These are phyloP conservation scores for Punctularia strigosozonata DNA, from an alignment of 768 basidiomycete genomes.

Conservation along the genomic window DNA sequence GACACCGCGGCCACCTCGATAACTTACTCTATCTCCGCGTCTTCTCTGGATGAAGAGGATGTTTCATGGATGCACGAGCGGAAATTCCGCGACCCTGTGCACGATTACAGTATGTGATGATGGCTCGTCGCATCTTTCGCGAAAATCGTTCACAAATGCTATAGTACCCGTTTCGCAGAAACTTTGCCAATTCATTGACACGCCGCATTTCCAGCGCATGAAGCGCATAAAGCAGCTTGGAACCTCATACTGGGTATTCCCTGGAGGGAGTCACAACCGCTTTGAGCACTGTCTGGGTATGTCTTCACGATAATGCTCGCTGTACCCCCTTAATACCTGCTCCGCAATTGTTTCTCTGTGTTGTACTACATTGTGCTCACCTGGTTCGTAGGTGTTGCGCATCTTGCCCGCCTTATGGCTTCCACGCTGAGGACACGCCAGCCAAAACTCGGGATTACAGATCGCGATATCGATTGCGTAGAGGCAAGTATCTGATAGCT, in stretches of 20 bases:
- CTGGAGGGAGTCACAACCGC: slow-evolving; percentile 67
- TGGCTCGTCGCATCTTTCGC: too few relatives aligned
- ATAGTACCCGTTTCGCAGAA: too few relatives aligned
- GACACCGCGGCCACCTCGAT: too few relatives aligned
- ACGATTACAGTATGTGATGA: too few relatives aligned
- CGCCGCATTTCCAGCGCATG: slow-evolving; percentile 68
- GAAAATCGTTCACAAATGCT: too few relatives aligned
- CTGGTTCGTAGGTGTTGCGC: slow-evolving; percentile 69
- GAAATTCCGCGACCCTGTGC: too few relatives aligned
- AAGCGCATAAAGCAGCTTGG: slow-evolving; percentile 75
- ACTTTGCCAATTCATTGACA: slow-evolving; percentile 22
- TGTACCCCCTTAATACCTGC: slow-evolving; percentile 1
- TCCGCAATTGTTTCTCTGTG: too few relatives aligned
- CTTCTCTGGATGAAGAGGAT: too few relatives aligned
- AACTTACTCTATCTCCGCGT: too few relatives aligned
- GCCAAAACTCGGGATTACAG: slow-evolving; percentile 49
- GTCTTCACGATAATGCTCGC: not conserved
- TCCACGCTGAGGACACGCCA: slow-evolving; percentile 45
- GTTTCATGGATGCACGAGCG: too few relatives aligned
- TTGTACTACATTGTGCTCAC: too few relatives aligned
- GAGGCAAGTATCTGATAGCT: too few relatives aligned
- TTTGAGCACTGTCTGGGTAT: slow-evolving; percentile 79
- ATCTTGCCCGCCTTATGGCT: slow-evolving; percentile 56
- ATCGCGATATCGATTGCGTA: slow-evolving; percentile 65
- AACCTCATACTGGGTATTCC: slow-evolving; percentile 64